A percentile compares a stretch with the other conserved stretches of the same genome.
Conservation (phyloP, 1,139 yeast species). For the Fermentozyma sake region DNA sequence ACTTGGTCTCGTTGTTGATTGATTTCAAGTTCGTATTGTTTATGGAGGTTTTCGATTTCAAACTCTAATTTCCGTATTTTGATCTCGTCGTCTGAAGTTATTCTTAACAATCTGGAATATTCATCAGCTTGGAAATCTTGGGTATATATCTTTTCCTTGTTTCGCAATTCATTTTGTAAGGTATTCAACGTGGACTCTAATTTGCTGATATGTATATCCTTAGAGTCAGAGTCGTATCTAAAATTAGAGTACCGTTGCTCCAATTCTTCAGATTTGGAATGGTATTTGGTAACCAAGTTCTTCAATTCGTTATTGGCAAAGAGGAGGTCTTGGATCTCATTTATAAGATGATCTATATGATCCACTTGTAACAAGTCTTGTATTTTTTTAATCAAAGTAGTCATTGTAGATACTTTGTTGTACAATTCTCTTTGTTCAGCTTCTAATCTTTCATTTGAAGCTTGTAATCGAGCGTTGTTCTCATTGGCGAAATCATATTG, state of each 20-base stretch:
- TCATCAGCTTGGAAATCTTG: conserved; percentile 23
- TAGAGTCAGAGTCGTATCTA: conserved; percentile 6
- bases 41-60: conserved; percentile 31
- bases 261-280: conserved; percentile 8
- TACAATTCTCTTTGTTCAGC: conserved; percentile 3
- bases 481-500: too few relatives aligned
- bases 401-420: conserved; percentile 3
- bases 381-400: conserved; percentile 3
- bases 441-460: conserved; percentile 1
- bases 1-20: conserved; percentile 22
- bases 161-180: conserved; percentile 20
- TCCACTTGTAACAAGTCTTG: conserved; percentile 7
- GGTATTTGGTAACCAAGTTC: conserved; percentile 8
- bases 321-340: conserved; percentile 11
- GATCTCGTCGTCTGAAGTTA: conserved; percentile 30
- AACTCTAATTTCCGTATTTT: conserved; percentile 29
- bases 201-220: conserved; percentile 7
- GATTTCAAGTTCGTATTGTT: conserved; percentile 28
- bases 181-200: conserved; percentile 17
- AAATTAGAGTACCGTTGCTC: conserved; percentile 5
- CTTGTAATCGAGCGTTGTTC: conserved; percentile 2
- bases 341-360: conserved; percentile 6
- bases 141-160: conserved; percentile 23
- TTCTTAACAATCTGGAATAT: conserved; percentile 25
- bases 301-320: conserved; percentile 11